A percentile compares a stretch with the other conserved stretches of the same genome.
These are phyloP conservation scores for Pestalotiopsis sp. DNA, from an alignment of 2,329 filamentous ascomycete species.

Conservation along the genomic window DNA sequence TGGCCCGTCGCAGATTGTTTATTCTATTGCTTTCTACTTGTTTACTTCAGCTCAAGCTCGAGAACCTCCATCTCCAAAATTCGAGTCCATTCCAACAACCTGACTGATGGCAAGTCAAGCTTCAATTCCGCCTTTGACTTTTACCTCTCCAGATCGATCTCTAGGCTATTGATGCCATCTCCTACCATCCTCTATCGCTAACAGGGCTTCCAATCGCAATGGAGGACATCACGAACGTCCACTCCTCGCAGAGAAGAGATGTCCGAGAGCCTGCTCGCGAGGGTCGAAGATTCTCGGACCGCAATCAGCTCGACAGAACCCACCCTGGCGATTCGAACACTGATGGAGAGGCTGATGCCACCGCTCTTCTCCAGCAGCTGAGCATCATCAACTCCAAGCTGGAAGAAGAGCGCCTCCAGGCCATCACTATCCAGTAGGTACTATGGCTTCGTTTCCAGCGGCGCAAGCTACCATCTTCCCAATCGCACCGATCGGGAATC, in stretches of 20 bases:
- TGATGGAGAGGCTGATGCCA: neutral
- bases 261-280: neutral
- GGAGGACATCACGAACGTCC: neutral
- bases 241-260: neutral
- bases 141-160: neutral
- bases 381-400: neutral
- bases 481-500: neutral
- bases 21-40: neutral
- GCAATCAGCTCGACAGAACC: neutral
- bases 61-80: too few species aligned
- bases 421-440: neutral
- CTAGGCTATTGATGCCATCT: neutral
- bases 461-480: neutral
- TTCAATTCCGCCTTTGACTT: too few species aligned
- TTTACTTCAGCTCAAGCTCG: neutral
- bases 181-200: neutral
- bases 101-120: too few species aligned
- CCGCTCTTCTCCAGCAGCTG: neutral
- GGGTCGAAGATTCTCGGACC: neutral
- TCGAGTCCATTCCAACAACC: too few species aligned
- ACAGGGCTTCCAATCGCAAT: neutral
- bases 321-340: neutral
- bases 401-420: neutral
- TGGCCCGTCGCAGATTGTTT: neutral
- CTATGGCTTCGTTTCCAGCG: too few species aligned